Evolutionary conservation across 371 early-diverging fungal genomes (phyloP), one percentile per base, ranked within the genome.

Genomic region (Saksenaea oblongispora): DNA sequence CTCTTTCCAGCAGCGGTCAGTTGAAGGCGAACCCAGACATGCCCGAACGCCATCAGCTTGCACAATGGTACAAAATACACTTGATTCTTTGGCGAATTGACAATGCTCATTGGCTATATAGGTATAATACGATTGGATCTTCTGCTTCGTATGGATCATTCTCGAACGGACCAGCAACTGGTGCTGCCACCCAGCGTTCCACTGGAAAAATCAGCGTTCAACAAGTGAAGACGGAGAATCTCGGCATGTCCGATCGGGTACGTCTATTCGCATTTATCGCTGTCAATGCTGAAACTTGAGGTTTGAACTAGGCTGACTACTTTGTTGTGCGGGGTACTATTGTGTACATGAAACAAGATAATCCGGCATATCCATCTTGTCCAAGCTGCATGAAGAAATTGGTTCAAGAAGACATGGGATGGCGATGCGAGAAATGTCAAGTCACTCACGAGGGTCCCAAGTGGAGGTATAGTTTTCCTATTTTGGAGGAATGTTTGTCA

Each of bases 401-500:
- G 39, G 75, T 78, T 15, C 79, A 87, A 42, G 87, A 88, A 27
- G 73, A 61, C 5, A 76, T 56, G 10, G 79, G 82, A n/a, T 98
- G 95, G 96, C 75, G 93, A 42, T 99, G 99, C 73, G 98, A 97
- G 64, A 96, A 94, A 70, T 98, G 98, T 74, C 79, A 89, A 65
- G 81, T 80, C 59, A 64, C 74, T 1, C 89, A 71, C 65, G 84
- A 84, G 2, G 71, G 70, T 0, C 96, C 96, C 5, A 75, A 85
- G 0, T 92, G 93, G 79, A 76, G 93, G 83, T 87, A 69, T 62
- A 60, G n/a, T 47, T 5, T 47, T 22, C 27, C 22, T 47, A 22
- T 5, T 47, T 47, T 8, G 7, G 51, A 47, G 1, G 4, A 22
- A 39, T 41, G 22, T 51, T 35, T 34, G 17, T 15, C 15, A 31